Base-by-base conservation (phyloP, 768 basidiomycete species). In the Tulasnella sp. region DNA sequence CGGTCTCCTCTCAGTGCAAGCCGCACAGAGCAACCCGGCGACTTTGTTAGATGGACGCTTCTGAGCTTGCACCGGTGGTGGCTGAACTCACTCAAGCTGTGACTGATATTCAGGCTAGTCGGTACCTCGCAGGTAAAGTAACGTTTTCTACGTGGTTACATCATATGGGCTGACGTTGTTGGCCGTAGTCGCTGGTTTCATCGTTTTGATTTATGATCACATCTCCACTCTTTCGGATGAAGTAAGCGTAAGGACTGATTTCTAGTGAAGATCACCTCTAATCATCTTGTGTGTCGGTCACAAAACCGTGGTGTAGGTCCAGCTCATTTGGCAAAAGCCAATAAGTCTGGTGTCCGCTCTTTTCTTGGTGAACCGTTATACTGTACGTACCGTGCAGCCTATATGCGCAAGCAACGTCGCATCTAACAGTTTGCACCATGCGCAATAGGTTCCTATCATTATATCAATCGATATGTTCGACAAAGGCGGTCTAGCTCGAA, bases 31-130 rank as follows among this genome's bases (percentile, higher is more conserved):
- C n/a, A n/a, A n/a, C n/a, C n/a, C n/a, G n/a, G n/a, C n/a, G n/a
- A n/a, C n/a, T n/a, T n/a, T n/a, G n/a, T n/a, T 51, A 62, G 68
- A 55, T 69, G 73, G 60, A 74, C 73, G 60, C 69, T 66, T 38
- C 34, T 5, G 34, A 38, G 34, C 34, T 38, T 5, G 34, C 34
- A 38, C 7, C 34, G 34, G 34, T 38, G 5, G 34, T 38, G 15
- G 34, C 34, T 38, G 34, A 38, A 38, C 34, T 38, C 34, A 38
- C 34, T 38, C 34, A 38, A 38, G n/a, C 17, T 11, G n/a, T 56
- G 24, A n/a, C 26, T 13, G n/a, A 56, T 43, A 23, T 56, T 42
- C 17, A 43, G 38, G 42, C 42, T 41, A 56, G 38, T 30, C 41
- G 55, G 26, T 56, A 56, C 38, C n/a, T 56, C 7, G 23, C 55